Conservation (phyloP, 2,329 filamentous ascomycete genomes). For the Cladosporium velox region DNA sequence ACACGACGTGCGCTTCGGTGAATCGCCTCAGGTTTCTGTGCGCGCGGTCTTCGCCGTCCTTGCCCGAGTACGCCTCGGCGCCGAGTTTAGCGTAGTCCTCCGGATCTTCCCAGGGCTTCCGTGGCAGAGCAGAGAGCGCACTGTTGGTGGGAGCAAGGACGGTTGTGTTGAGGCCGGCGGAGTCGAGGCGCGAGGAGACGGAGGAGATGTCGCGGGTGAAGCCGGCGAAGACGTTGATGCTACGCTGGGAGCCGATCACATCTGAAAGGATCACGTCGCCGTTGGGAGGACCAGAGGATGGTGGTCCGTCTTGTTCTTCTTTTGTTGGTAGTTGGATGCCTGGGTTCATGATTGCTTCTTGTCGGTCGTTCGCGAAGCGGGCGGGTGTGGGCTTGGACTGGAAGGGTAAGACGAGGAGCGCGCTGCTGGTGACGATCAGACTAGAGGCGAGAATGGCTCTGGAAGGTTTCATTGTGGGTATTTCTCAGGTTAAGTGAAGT, state of each 20-base stretch:
- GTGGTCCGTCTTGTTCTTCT: slow-evolving; percentile 18
- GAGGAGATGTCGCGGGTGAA: slow-evolving; percentile 74
- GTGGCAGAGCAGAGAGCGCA: slow-evolving; percentile 72
- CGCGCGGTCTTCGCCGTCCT: slow-evolving; percentile 73
- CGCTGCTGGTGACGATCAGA: slow-evolving; percentile 23
- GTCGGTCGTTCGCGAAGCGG: slow-evolving; percentile 21
- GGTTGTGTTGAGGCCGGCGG: slow-evolving; percentile 70
- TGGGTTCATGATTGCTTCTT: slow-evolving; percentile 30
- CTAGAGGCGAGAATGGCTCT: slow-evolving; percentile 21
- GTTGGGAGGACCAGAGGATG: slow-evolving; percentile 23
- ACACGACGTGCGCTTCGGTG: slow-evolving; percentile 82
- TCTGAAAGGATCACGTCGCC: slow-evolving; percentile 72
- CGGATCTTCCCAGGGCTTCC: slow-evolving; percentile 84
- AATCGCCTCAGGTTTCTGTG: slow-evolving; percentile 75
- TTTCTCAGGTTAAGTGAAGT: slow-evolving; percentile 12
- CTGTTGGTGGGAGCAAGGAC: slow-evolving; percentile 86
- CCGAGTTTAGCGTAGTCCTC: slow-evolving; percentile 70
- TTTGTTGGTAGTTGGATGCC: slow-evolving; percentile 31
- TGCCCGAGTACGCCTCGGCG: slow-evolving; percentile 72
- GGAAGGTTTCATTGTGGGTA: slow-evolving; percentile 15
- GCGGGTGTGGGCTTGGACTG: slow-evolving; percentile 24
- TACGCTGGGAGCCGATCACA: slow-evolving; percentile 75
- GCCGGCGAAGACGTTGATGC: slow-evolving; percentile 80
- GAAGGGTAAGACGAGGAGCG: slow-evolving; percentile 27
- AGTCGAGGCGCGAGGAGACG: slow-evolving; percentile 69